Evolutionary conservation across 2,329 filamentous ascomycete species (phyloP).

Genomic region (Penicillium thymicola): DNA sequence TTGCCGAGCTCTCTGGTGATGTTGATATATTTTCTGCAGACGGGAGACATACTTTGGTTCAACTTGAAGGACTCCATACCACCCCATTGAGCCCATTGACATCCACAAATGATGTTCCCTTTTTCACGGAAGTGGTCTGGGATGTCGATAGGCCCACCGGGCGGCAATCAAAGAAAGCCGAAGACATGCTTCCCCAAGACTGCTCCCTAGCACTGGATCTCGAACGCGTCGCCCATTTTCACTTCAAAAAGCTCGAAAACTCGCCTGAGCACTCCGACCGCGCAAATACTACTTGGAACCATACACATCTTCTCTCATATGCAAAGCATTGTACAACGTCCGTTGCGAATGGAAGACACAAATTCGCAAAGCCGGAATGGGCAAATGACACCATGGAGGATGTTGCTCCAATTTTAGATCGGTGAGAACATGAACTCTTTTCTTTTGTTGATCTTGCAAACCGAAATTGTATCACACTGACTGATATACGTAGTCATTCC

Average conservation of each 20-base stretch:
- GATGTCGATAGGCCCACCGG: slow-evolving; percentile 13
- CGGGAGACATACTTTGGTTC: slow-evolving; percentile 14
- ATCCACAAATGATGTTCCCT: slow-evolving; percentile 13
- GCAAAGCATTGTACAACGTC: slow-evolving; percentile 7
- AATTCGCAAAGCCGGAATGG: slow-evolving; percentile 12
- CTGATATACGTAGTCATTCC: not conserved
- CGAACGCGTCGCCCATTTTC: slow-evolving; percentile 20
- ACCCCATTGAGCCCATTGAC: slow-evolving; percentile 18
- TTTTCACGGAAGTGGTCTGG: slow-evolving; percentile 22
- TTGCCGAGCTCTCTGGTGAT: slow-evolving; percentile 23
- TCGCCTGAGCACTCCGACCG: not conserved
- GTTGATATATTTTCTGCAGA: slow-evolving; percentile 21
- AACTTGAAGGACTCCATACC: slow-evolving; percentile 22
- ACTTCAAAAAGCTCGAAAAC: slow-evolving; percentile 11
- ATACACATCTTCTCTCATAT: slow-evolving; percentile 16
- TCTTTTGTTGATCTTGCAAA: too few species aligned
- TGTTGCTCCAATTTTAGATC: slow-evolving; percentile 8
- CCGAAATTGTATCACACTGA: not conserved
- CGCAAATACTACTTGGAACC: slow-evolving; percentile 1
- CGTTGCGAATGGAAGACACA: slow-evolving; percentile 12
- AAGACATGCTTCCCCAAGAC: not conserved
- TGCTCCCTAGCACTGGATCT: slow-evolving; percentile 3
- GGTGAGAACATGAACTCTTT: not conserved
- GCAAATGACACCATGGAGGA: slow-evolving; percentile 8
- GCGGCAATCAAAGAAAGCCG: not conserved